These are phyloP conservation scores for Coffea humblotiana DNA, from an alignment of 305 asterid species.

Conservation along the genomic window DNA sequence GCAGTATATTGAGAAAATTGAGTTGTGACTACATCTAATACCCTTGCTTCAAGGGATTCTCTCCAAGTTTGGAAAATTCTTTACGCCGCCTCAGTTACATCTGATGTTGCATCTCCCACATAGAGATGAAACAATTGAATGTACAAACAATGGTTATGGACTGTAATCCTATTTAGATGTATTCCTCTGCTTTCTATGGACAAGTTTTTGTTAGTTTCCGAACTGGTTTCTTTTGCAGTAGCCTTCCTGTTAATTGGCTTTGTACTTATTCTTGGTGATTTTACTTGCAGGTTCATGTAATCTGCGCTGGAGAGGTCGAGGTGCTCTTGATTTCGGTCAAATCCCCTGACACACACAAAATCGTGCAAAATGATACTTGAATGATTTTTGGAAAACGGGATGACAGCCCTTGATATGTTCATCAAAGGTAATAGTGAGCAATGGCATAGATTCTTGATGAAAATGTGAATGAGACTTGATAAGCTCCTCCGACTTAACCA, in stretches of 20 bases:
- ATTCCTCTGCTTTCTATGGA: slow-evolving; percentile 36
- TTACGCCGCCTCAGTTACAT: slow-evolving; percentile 34
- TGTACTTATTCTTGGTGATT: slow-evolving; percentile 39
- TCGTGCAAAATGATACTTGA: slow-evolving; percentile 50
- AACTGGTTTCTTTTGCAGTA: slow-evolving; percentile 29
- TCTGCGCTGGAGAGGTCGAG: slow-evolving; percentile 72
- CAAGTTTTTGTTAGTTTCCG: slow-evolving; percentile 30
- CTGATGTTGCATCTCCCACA: slow-evolving; percentile 30
- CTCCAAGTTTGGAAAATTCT: slow-evolving; percentile 14
- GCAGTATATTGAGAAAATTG: slow-evolving; percentile 32
- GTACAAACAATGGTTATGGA: slow-evolving; percentile 32
- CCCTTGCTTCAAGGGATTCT: slow-evolving; percentile 32
- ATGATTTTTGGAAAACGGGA: slow-evolving; percentile 3
- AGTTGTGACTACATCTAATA: slow-evolving; percentile 28
- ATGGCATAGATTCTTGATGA: background rate
- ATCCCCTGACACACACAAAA: slow-evolving; percentile 93
- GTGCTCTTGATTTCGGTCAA: slow-evolving; percentile 70
- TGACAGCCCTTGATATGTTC: background rate
- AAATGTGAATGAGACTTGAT: background rate
- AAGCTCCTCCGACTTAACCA: background rate
- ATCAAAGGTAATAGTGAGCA: background rate
- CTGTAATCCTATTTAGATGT: slow-evolving; percentile 26
- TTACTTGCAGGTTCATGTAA: slow-evolving; percentile 74
- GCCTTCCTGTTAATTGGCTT: slow-evolving; percentile 26
- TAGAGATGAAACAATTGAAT: slow-evolving; percentile 38